Evolutionary conservation across 345 rosid genomes (phyloP), one percentile per base, ranked within the genome.

Genomic region (Rhizophora mangle): DNA sequence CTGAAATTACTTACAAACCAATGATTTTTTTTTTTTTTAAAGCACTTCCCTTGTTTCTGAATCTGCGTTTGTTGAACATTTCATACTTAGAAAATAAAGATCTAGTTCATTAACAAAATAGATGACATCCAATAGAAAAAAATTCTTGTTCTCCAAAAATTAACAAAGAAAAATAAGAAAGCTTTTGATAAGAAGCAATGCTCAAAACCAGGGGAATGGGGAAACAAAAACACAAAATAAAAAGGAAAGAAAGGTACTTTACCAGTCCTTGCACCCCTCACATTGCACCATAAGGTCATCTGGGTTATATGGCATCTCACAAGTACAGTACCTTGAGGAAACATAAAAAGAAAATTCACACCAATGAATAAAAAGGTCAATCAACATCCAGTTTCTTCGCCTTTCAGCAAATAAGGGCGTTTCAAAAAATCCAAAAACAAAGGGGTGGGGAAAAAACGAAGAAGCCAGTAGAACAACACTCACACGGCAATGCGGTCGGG

Each of bases 211-310:
- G 15, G 60, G 16, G 22, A 56, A 56, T 3, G 18, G 16, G 60
- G 26, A 53, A 20, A 6, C 0, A n/a, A 53, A 22, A 56, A 21
- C n/a, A n/a, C n/a, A n/a, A n/a, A n/a, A n/a, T n/a, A 8, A 22
- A 9, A 30, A 9, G 30, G 56, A 59, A 66, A 29, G 51, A 19
- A 31, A 51, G 55, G 16, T 67, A 32, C 58, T 74, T 57, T 93
- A 93, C 95, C 98, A 93, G 85, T 90, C 96, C 74, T 82, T 93
- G 87, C 98, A 93, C 11, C 88, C 90, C 72, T 90, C 96, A 47
- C 98, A 93, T 56, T 89, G 96, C 74, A 90, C 98, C 96, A 90
- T 90, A 32, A 93, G 89, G 70, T 85, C 88, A 82, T 90, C 98
- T 3, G 96, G 96, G 74, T 93, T 90, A 80, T 93, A 87, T 1